Conservation (phyloP, 805 yeast genomes). For the Kurtzmaniella fragi region DNA sequence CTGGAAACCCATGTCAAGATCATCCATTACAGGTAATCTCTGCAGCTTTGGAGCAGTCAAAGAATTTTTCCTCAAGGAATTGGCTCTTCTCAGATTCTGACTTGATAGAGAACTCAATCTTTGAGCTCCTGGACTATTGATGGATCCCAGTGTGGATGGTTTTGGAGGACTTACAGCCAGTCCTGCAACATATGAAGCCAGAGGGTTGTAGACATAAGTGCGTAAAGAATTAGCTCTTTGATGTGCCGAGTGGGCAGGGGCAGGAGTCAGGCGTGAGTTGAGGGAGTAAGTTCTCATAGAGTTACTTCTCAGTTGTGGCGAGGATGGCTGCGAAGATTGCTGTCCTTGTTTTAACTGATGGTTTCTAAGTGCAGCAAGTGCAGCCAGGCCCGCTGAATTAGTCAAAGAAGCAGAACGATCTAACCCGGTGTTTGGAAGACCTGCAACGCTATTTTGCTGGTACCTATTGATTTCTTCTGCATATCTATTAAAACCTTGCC, state of each 20-base stretch:
- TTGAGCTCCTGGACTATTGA: background rate
- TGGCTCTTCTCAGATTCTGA: slow-evolving; percentile 3
- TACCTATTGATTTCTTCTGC: slow-evolving; percentile 20
- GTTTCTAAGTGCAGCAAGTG: slow-evolving; percentile 33
- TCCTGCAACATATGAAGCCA: slow-evolving; percentile 33
- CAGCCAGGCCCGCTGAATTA: slow-evolving; percentile 37
- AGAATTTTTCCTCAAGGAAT: slow-evolving; percentile 5
- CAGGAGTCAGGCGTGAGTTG: slow-evolving; percentile 2
- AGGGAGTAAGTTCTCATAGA: slow-evolving; percentile 2
- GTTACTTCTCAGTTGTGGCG: background rate
- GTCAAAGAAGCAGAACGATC: slow-evolving; percentile 19
- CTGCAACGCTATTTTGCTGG: slow-evolving; percentile 12
- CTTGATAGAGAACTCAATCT: slow-evolving; percentile 7
- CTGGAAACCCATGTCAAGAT: slow-evolving; percentile 14
- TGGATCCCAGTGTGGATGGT: background rate
- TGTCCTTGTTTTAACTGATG: slow-evolving; percentile 18
- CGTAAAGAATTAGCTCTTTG: slow-evolving; percentile 28
- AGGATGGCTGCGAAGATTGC: slow-evolving; percentile 4
- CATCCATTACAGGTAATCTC: slow-evolving; percentile 8
- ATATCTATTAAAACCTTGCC: slow-evolving; percentile 32
- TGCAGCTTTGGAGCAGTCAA: slow-evolving; percentile 1
- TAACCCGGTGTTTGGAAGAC: slow-evolving; percentile 14
- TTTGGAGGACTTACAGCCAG: slow-evolving; percentile 5
- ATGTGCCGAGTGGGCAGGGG: slow-evolving; percentile 17
- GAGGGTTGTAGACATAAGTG: slow-evolving; percentile 34